These are phyloP conservation scores for Tolypocladium inflatum DNA, from an alignment of 2,329 filamentous ascomycete species.

Conservation along the genomic window DNA sequence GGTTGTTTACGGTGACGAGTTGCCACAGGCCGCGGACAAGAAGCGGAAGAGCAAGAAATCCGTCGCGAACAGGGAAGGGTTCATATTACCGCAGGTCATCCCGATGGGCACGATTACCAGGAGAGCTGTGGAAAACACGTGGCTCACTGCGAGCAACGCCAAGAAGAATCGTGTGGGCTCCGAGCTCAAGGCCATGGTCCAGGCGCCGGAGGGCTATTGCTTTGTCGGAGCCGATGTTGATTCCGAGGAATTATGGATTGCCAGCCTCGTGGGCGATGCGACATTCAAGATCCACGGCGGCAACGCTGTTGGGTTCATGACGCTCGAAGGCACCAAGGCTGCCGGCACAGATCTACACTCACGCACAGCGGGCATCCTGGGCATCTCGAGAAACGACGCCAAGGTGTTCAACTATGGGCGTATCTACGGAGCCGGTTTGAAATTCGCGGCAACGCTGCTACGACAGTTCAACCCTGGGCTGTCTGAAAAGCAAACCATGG, in stretches of 20 bases:
- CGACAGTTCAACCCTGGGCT: slow-evolving; percentile 87
- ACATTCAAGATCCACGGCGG: slow-evolving; percentile 93
- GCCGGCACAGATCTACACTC: slow-evolving; percentile 92
- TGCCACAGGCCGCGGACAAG: slow-evolving; percentile 9
- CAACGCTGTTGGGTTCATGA: slow-evolving; percentile 98
- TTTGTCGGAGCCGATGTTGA: slow-evolving; percentile 98
- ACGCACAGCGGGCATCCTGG: slow-evolving; percentile 81
- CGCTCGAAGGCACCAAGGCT: slow-evolving; percentile 87
- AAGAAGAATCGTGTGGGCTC: slow-evolving; percentile 94
- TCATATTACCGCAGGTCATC: slow-evolving; percentile 89
- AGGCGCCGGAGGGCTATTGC: slow-evolving; percentile 78
- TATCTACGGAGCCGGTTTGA: slow-evolving; percentile 95
- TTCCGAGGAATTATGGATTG: slow-evolving; percentile 96
- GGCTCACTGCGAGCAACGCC: slow-evolving; percentile 95
- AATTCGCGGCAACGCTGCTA: slow-evolving; percentile 82
- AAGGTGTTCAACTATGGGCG: slow-evolving; percentile 99
- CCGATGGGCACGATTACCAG: slow-evolving; percentile 97
- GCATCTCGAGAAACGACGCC: slow-evolving; percentile 88
- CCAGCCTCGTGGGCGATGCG: slow-evolving; percentile 86
- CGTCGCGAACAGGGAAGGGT: slow-evolving; percentile 41
- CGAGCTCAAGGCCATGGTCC: slow-evolving; percentile 94
- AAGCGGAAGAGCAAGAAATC: slow-evolving; percentile 8
- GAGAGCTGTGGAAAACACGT: slow-evolving; percentile 92
- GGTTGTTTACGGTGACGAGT: slow-evolving; percentile 74
- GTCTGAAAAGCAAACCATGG: slow-evolving; percentile 66